These are phyloP conservation scores for Rhododendron kiyosumense DNA, from an alignment of 148 eudicot genomes.

Conservation along the genomic window DNA sequence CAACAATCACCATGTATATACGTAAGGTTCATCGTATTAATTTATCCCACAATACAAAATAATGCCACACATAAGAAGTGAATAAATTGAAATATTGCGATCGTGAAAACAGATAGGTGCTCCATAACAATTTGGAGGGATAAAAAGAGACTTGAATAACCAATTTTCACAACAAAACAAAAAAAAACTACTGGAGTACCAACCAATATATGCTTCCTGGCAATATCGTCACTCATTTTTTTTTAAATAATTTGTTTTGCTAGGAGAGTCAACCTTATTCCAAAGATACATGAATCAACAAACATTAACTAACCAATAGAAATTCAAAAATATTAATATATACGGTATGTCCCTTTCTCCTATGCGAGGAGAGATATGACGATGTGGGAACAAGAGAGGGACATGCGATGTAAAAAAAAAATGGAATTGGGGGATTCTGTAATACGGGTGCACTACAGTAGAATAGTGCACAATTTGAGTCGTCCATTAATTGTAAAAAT, in stretches of 20 bases:
- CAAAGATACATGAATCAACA: background rate
- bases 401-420: background rate
- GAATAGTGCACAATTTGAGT: no score
- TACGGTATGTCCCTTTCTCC: background rate
- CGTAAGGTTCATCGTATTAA: background rate
- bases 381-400: background rate
- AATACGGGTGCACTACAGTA: no score
- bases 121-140: background rate
- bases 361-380: background rate
- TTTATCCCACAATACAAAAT: background rate
- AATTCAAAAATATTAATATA: background rate
- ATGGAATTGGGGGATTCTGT: background rate
- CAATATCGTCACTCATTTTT: background rate
- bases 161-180: background rate
- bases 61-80: background rate
- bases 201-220: background rate
- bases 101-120: background rate
- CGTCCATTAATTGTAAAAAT: no score
- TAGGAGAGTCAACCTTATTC: background rate
- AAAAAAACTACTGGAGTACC: fast-evolving
- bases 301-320: background rate
- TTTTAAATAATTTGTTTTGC: background rate
- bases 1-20: no score
- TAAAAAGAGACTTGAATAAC: no score
- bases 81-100: background rate